Base-by-base conservation (phyloP, 208 protist genomes). In the Naegleria lovaniensis region DNA sequence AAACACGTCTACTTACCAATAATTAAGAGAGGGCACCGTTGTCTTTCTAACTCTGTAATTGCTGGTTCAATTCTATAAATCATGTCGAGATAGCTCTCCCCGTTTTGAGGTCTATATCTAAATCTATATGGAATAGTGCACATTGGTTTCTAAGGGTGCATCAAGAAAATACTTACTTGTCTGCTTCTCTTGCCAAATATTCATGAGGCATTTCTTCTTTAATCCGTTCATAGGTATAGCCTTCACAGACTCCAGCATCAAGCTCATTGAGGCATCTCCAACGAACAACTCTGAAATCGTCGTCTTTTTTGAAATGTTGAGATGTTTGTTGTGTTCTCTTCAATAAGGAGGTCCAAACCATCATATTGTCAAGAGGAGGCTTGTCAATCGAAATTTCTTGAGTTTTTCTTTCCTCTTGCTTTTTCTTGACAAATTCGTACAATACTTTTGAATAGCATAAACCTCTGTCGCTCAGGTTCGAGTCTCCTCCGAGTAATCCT, bases 61-160 rank as follows among this genome's bases (percentile, higher is more conserved):
- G 33, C 39, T 39, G 87, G 87, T 79, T 90, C 87, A n/a, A 83
- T 51, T 90, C 87, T 79, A 36, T 51, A 79, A n/a, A 90, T 51
- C 52, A 90, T 75, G 48, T 90, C 87, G 6, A 51, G 15, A 79
- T 90, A 90, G 36, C 52, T 83, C 22, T 90, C 87, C 36, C 87
- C 87, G 16, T 51, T 41, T 19, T 51, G 87, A 51, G 59, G 55
- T 51, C 87, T 39, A 16, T 90, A 90, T 51, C 38, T 90, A 16
- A 88, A 59, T 43, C 36, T 83, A 48, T 48, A 9, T 48, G 7
- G 7, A 48, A 48, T 48, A 29, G 22, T 22, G 16, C 58, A 22
- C 39, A 85, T 48, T n/a, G n/a, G n/a, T n/a, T n/a, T n/a, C n/a
- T n/a, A n/a, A n/a, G n/a, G n/a, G n/a, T n/a, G n/a, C n/a, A n/a